Evolutionary conservation across 352 stramenopile species (phyloP).

Genomic region (Pythium aquatile): DNA sequence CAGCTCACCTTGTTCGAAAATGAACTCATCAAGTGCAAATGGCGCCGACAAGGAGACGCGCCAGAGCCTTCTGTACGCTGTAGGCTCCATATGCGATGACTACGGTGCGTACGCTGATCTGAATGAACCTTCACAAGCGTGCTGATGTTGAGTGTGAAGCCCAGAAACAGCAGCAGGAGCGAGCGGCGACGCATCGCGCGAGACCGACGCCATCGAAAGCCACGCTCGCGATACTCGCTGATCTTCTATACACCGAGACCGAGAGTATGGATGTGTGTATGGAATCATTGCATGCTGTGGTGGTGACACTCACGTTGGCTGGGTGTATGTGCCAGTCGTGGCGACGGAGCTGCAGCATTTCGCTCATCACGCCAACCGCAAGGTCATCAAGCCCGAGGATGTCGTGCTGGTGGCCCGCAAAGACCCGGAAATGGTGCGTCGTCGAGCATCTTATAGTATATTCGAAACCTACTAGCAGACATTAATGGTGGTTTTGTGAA

Average conservation of each 20-base stretch:
- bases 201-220: conserved; percentile 60
- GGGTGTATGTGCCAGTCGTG: conserved; percentile 38
- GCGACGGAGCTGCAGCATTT: conserved; percentile 78
- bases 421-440: conserved; percentile 47
- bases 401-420: conserved; percentile 66
- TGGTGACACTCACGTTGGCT: no score
- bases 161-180: conserved; percentile 55
- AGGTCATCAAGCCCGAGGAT: conserved; percentile 74
- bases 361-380: conserved; percentile 62
- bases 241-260: conserved; percentile 60
- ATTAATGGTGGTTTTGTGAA: no score
- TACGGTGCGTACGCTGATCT: conserved; percentile 32
- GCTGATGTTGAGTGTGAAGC: conserved; percentile 17
- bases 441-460: no score
- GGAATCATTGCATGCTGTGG: no score
- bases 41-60: conserved; percentile 26
- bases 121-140: not conserved
- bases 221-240: conserved; percentile 58
- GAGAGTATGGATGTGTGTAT: conserved; percentile 36
- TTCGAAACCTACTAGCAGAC: no score
- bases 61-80: conserved; percentile 63
- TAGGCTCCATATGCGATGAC: conserved; percentile 67
- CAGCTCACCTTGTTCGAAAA: not conserved
- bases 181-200: conserved; percentile 22
- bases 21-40: not conserved